phyloP scores from a whole-genome alignment of 2,329 filamentous ascomycete genomes.

The Podosphaera fusca region DNA sequence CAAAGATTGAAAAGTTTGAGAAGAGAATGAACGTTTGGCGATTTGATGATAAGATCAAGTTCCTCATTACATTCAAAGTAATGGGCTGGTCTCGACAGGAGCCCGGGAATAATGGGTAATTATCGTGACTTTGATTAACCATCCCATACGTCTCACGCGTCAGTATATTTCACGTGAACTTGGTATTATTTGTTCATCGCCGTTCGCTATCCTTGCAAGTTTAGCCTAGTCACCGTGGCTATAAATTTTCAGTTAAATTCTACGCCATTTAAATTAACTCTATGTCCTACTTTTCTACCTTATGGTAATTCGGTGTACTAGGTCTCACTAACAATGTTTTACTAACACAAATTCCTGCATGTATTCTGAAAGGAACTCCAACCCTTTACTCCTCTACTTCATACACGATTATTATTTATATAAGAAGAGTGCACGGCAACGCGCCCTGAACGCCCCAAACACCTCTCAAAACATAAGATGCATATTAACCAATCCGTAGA shows the following conservation, averaged over 20 bases:
- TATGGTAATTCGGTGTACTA: not conserved
- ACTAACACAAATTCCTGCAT: not conserved
- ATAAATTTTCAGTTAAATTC: not conserved
- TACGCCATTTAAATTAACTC: not conserved
- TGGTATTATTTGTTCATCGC: too few relatives aligned
- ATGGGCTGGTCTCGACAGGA: not conserved
- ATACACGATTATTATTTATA: not conserved
- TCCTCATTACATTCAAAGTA: not conserved
- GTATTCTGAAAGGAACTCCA: not conserved
- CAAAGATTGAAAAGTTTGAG: not conserved
- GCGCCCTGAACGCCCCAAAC: conserved; percentile 10
- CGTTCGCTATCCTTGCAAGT: too few relatives aligned
- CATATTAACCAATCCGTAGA: conserved; percentile 18
- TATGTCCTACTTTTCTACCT: not conserved
- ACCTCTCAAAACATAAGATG: conserved; percentile 9
- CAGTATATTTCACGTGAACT: too few relatives aligned
- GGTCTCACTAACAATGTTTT: not conserved
- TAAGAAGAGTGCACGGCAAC: not conserved
- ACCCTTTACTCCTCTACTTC: not conserved
- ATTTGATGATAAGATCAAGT: not conserved
- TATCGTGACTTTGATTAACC: not conserved
- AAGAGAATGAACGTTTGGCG: not conserved
- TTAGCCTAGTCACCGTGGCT: not conserved
- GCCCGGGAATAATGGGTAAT: not conserved
- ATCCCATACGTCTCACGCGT: too few relatives aligned